Conservation (phyloP, 1,284 basidiomycete species). For the Heterobasidion occidentale region DNA sequence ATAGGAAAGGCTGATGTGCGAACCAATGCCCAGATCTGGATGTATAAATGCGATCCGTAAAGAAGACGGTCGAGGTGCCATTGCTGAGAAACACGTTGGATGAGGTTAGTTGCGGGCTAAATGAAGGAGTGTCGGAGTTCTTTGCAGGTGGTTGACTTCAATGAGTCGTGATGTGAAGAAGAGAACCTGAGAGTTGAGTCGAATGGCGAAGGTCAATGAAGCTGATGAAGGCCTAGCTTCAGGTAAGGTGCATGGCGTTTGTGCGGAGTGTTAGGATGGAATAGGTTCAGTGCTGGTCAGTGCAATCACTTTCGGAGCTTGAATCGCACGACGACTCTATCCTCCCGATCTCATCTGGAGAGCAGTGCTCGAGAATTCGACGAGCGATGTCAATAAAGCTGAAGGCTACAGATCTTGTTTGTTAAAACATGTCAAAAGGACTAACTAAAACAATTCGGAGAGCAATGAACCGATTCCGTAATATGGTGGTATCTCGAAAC, state of each 20-base stretch:
- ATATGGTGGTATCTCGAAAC: neutral
- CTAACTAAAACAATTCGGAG: neutral
- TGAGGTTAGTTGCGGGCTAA: neutral
- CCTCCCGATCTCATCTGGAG: too few relatives aligned
- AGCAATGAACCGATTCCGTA: neutral
- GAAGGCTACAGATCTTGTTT: neutral
- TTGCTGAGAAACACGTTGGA: neutral
- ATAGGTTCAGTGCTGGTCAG: neutral
- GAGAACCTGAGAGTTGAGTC: too few relatives aligned
- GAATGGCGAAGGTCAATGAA: neutral
- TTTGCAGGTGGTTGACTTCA: neutral
- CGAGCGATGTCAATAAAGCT: neutral
- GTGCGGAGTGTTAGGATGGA: neutral
- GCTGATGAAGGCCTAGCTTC: neutral
- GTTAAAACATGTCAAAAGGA: neutral
- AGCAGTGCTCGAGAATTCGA: neutral
- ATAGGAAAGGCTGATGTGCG: neutral
- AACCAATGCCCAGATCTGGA: slow-evolving; percentile 93
- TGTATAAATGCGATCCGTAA: slow-evolving; percentile 77
- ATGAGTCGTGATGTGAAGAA: too few relatives aligned
- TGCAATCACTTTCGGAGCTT: neutral
- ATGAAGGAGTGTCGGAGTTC: neutral
- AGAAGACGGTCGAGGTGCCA: neutral
- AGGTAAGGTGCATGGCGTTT: neutral
- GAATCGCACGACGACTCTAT: neutral